A percentile compares a stretch with the other conserved stretches of the same genome.
Evolutionary conservation across 1,284 basidiomycete species (phyloP).

Genomic region (Moesziomyces sp.): DNA sequence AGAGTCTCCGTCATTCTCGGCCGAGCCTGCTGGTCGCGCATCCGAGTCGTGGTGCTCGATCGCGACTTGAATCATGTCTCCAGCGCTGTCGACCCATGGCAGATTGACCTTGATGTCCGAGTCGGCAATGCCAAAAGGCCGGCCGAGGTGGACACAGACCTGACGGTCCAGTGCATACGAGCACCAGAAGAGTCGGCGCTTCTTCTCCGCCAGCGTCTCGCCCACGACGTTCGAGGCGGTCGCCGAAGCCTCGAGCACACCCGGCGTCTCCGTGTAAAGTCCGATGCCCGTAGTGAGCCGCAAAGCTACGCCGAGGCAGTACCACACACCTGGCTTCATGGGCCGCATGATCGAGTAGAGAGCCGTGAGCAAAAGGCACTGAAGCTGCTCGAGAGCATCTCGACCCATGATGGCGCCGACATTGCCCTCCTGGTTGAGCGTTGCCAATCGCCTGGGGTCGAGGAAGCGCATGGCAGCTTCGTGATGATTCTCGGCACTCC

Average conservation of each 20-base stretch:
- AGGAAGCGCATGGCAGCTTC: slow-evolving; percentile 52
- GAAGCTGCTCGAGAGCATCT: slow-evolving; percentile 48
- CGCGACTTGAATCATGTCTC: slow-evolving; percentile 27
- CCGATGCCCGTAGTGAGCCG: slow-evolving; percentile 49
- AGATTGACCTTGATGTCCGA: slow-evolving; percentile 47
- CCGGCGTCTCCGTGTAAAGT: slow-evolving; percentile 37
- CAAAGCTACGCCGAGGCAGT: slow-evolving; percentile 43
- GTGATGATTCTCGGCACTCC: slow-evolving; percentile 49
- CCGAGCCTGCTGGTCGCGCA: slow-evolving; percentile 4
- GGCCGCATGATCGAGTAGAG: slow-evolving; percentile 53
- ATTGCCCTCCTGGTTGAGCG: slow-evolving; percentile 28
- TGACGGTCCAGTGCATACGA: slow-evolving; percentile 47
- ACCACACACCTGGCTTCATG: slow-evolving; percentile 50
- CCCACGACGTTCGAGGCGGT: slow-evolving; percentile 14
- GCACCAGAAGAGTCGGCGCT: slow-evolving; percentile 50
- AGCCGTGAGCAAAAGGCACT: slow-evolving; percentile 44
- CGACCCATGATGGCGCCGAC: slow-evolving; percentile 51
- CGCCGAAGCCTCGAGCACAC: slow-evolving; percentile 26
- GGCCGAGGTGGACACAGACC: slow-evolving; percentile 47
- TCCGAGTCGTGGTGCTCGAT: slow-evolving; percentile 12
- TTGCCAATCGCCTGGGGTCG: slow-evolving; percentile 27
- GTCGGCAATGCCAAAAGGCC: slow-evolving; percentile 49
- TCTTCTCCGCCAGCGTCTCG: slow-evolving; percentile 39
- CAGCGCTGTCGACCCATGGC: slow-evolving; percentile 38
- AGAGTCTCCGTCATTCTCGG: slow-evolving; percentile 28